phyloP scores from a whole-genome alignment of 192 early-diverging fungal genomes.

The Spinellus fusiger region DNA sequence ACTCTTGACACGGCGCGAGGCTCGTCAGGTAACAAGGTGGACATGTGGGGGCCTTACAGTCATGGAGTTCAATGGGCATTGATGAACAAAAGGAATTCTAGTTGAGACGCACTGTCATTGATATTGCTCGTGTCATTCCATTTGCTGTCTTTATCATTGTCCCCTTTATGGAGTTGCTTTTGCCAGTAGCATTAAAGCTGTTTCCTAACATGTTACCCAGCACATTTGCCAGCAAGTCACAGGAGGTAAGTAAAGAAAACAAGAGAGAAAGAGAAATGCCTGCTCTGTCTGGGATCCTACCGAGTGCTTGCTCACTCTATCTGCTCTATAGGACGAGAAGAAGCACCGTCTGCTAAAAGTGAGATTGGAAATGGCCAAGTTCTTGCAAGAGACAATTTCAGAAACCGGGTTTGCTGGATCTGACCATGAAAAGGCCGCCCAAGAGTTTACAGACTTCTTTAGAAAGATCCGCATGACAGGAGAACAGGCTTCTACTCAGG shows the following conservation, averaged over 20 bases:
- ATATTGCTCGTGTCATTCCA: constrained; percentile 83
- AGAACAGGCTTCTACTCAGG: constrained; percentile 74
- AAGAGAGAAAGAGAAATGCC: too few species aligned
- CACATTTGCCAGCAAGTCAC: constrained; percentile 91
- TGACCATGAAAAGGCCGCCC: constrained; percentile 48
- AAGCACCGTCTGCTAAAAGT: constrained; percentile 86
- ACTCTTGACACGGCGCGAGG: constrained; percentile 77
- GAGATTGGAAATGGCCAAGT: constrained; percentile 90
- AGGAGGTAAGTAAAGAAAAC: constrained; percentile 42
- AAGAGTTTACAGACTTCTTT: constrained; percentile 73
- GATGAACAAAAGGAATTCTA: constrained; percentile 24
- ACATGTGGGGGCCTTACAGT: not conserved
- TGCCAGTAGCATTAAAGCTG: constrained; percentile 85
- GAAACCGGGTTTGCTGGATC: constrained; percentile 63
- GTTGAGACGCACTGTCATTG: constrained; percentile 80
- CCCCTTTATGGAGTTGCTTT: constrained; percentile 92
- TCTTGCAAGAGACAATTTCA: constrained; percentile 91
- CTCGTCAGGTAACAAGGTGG: constrained; percentile 58
- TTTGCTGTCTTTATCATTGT: constrained; percentile 89
- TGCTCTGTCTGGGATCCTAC: not conserved
- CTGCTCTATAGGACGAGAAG: constrained; percentile 97
- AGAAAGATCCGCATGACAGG: constrained; percentile 79
- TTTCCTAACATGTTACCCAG: constrained; percentile 97
- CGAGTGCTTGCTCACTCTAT: not conserved
- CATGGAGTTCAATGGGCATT: not conserved